phyloP scores from a whole-genome alignment of 768 basidiomycete species.

The Coprinopsis cinerea region DNA sequence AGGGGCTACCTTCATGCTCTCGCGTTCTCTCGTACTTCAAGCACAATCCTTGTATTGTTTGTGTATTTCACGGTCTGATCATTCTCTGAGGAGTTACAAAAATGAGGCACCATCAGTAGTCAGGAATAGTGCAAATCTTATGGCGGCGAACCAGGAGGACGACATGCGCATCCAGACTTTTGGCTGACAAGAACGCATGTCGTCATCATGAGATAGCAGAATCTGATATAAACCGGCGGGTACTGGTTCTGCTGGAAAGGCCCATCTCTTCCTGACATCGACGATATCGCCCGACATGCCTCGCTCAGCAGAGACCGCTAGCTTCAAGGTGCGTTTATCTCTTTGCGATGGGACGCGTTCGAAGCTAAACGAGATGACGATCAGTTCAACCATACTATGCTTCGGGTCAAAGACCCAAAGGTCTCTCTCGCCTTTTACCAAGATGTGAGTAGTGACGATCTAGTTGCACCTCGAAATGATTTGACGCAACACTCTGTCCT shows the following conservation, averaged over 20 bases:
- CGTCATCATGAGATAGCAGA: too few relatives aligned
- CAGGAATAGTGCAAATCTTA: too few relatives aligned
- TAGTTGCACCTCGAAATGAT: neutral
- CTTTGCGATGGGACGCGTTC: neutral
- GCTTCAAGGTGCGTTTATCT: constrained; percentile 44
- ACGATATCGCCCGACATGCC: constrained; percentile 43
- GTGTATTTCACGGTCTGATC: too few relatives aligned
- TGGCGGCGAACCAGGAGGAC: too few relatives aligned
- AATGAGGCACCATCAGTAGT: too few relatives aligned
- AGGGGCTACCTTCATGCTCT: too few relatives aligned
- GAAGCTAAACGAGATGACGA: neutral
- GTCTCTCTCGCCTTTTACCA: constrained; percentile 76
- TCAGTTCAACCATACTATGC: constrained; percentile 84
- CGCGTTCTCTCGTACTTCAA: too few relatives aligned
- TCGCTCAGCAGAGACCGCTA: constrained; percentile 56
- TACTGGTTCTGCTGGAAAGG: neutral
- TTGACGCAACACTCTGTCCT: neutral
- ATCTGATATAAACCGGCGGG: too few relatives aligned
- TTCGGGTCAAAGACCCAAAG: constrained; percentile 85
- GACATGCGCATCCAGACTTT: too few relatives aligned
- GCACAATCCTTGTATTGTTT: too few relatives aligned
- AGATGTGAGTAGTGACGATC: constrained; percentile 41
- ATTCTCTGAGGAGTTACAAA: too few relatives aligned
- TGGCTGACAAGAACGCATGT: too few relatives aligned
- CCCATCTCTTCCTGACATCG: neutral